phyloP scores from a whole-genome alignment of 305 asterid species.

The Striga hermonthica region DNA sequence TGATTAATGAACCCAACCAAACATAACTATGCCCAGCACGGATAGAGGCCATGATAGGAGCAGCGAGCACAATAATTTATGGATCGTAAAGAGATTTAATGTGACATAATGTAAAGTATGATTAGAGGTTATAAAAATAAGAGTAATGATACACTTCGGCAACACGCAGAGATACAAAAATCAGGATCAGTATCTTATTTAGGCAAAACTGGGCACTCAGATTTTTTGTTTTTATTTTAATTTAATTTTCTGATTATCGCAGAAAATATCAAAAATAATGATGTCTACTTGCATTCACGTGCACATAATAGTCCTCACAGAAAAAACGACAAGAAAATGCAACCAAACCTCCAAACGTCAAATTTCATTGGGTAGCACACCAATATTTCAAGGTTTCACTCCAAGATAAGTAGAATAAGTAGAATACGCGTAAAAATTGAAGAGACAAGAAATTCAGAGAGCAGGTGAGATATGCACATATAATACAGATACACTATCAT shows the following conservation, averaged over 20 bases:
- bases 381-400: not conserved
- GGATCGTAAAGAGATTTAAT: not conserved
- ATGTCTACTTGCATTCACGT: not conserved
- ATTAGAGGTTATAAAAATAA: conserved; percentile 12
- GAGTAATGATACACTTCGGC: not conserved
- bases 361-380: conserved; percentile 12
- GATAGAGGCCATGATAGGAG: conserved; percentile 4
- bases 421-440: not conserved
- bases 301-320: not conserved
- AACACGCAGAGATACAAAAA: conserved; percentile 1
- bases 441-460: not conserved
- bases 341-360: conserved; percentile 2
- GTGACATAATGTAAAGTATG: not conserved
- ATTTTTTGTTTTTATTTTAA: conserved; percentile 6
- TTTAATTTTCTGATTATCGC: not conserved
- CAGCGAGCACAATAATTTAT: not conserved
- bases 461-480: conserved; percentile 1
- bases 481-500: conserved; percentile 14
- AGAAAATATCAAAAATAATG: not conserved
- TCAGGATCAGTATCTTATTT: conserved; percentile 17
- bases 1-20: conserved; percentile 5
- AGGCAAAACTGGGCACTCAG: conserved; percentile 5
- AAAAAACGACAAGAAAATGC: not conserved
- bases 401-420: no score
- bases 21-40: not conserved